Evolutionary conservation across 192 early-diverging fungal species (phyloP).

Genomic region (Backusella tarrabulga): DNA sequence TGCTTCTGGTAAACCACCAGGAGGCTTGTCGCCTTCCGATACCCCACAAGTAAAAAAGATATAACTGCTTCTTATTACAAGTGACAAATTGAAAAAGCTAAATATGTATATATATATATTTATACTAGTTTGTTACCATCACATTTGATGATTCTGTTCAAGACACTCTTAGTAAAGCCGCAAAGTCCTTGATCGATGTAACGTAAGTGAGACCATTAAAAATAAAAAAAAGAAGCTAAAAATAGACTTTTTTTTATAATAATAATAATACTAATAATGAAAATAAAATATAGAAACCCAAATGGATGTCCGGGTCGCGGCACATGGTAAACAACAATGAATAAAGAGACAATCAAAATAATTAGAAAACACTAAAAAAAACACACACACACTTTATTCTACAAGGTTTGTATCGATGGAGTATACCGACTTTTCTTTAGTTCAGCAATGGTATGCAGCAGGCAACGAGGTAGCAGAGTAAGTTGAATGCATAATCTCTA

Average conservation of each 20-base stretch:
- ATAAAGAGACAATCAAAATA: background rate
- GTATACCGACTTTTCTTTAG: slow-evolving; percentile 59
- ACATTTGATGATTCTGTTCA: slow-evolving; percentile 70
- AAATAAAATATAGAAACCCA: slow-evolving; percentile 38
- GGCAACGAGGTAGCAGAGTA: slow-evolving; percentile 62
- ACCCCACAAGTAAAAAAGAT: slow-evolving; percentile 35
- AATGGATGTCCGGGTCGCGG: slow-evolving; percentile 61
- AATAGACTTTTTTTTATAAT: background rate
- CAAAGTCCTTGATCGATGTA: slow-evolving; percentile 24
- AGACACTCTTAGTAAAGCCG: slow-evolving; percentile 19
- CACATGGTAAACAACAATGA: slow-evolving; percentile 43
- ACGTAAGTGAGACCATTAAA: slow-evolving; percentile 17
- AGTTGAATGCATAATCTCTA: background rate
- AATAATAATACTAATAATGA: background rate
- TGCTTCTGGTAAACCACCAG: slow-evolving; percentile 45
- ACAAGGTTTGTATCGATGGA: slow-evolving; percentile 50
- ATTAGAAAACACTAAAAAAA: background rate
- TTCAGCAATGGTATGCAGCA: slow-evolving; percentile 57
- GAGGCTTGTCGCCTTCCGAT: slow-evolving; percentile 41
- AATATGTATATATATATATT: background rate
- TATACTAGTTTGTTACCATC: slow-evolving; percentile 47
- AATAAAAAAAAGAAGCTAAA: too few relatives aligned
- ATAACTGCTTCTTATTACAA: too few relatives aligned
- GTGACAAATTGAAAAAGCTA: background rate
- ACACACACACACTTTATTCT: too few relatives aligned